Percentiles rank a stretch among this genome's conserved stretches.
Conservation (phyloP, 305 asterid species). For the Fraxinus sp. region DNA sequence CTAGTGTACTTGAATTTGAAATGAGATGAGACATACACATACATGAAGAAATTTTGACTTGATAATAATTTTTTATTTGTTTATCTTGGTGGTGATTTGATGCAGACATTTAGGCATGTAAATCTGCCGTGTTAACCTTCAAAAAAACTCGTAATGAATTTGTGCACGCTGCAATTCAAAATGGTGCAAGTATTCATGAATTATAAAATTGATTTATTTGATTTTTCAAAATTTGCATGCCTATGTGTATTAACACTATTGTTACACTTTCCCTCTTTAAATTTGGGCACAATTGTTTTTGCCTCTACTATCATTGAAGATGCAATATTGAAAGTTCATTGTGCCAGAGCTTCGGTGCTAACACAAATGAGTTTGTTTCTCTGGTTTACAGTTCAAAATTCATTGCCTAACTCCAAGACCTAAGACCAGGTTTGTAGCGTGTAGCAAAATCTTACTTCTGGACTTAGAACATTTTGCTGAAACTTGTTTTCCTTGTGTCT, state of each 20-base stretch:
- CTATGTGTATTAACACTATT: neutral
- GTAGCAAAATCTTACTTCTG: constrained; percentile 1
- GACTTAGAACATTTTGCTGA: constrained; percentile 19
- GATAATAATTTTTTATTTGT: neutral
- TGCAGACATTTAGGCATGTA: neutral
- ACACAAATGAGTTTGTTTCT: constrained; percentile 15
- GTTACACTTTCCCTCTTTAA: neutral
- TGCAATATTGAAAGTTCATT: neutral
- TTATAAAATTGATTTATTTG: neutral
- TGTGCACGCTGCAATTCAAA: neutral
- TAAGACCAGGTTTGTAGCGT: constrained; percentile 49
- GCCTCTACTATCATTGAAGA: neutral
- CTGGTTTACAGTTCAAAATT: constrained; percentile 61
- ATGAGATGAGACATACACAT: neutral
- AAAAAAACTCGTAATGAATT: neutral
- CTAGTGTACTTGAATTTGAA: neutral
- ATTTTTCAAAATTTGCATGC: neutral
- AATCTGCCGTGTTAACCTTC: neutral
- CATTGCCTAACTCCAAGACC: constrained; percentile 65
- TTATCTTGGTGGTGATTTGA: neutral
- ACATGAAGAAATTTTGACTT: neutral
- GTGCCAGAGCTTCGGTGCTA: constrained; percentile 5
- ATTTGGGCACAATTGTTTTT: neutral
- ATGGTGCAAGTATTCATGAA: neutral
- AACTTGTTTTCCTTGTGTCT: constrained; percentile 24